phyloP scores from a whole-genome alignment of 305 asterid species.

The Fraxinus floribunda region DNA sequence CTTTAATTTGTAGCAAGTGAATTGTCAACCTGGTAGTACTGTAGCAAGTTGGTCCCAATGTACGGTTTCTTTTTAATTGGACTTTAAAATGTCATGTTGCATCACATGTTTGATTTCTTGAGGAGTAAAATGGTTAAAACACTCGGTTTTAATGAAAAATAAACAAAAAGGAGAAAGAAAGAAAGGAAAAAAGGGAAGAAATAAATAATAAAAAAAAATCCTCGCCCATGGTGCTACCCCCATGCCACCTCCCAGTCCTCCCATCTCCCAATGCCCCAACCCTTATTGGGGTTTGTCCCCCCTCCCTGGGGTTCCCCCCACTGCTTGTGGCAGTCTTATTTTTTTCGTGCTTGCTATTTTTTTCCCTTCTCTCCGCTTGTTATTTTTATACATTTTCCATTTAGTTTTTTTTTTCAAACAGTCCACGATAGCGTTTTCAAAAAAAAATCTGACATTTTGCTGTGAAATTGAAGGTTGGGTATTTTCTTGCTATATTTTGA shows the following conservation, averaged over 20 bases:
- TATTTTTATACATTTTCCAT: too few species aligned
- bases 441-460: not conserved
- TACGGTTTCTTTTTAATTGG: not conserved
- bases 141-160: not conserved
- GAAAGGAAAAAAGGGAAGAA: too few species aligned
- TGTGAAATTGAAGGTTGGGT: not conserved
- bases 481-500: not conserved
- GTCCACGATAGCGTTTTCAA: not conserved
- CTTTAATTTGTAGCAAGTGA: not conserved
- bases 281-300: not conserved
- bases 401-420: not conserved
- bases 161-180: not conserved
- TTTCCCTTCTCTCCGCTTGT: not conserved
- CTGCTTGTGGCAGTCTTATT: not conserved
- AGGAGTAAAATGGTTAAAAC: not conserved
- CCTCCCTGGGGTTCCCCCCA: not conserved
- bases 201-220: not conserved
- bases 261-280: not conserved
- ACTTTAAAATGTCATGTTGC: not conserved
- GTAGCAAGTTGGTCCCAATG: not conserved
- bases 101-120: not conserved
- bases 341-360: not conserved
- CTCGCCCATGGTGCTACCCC: not conserved
- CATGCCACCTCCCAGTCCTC: not conserved
- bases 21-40: not conserved